Evolutionary conservation across 139 green algal genomes (phyloP), one percentile per base, ranked within the genome.

Genomic region (Chlamydomonas sp.): DNA sequence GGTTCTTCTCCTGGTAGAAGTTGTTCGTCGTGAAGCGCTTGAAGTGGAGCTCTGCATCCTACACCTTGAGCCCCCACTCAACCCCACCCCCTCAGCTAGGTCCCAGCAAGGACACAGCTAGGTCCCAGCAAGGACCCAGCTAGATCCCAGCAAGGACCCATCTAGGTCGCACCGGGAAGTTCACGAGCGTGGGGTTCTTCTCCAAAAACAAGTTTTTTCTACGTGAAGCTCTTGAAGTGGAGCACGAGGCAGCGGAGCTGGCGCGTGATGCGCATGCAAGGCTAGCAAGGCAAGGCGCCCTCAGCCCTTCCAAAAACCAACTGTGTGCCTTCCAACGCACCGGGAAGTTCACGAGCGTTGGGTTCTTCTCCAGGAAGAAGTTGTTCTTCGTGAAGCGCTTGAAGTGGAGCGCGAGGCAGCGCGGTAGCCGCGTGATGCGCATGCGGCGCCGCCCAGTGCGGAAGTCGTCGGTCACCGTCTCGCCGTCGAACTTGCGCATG

Each of bases 121-220:
- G n/a, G n/a, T n/a, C n/a, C n/a, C n/a, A n/a, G n/a, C n/a, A n/a
- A n/a, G n/a, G n/a, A n/a, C n/a, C n/a, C n/a, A n/a, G n/a, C n/a
- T n/a, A n/a, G n/a, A n/a, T n/a, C n/a, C n/a, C n/a, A n/a, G n/a
- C n/a, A n/a, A n/a, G n/a, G n/a, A n/a, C n/a, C n/a, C n/a, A n/a
- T n/a, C n/a, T n/a, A n/a, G n/a, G n/a, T n/a, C n/a, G n/a, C 63
- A 97, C 85, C 0, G 94, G 94, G 73, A 98, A 99, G 77, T 96
- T 98, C 29, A 99, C 94, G 54, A 98, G 89, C 58, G 93, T 98
- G 35, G 90, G 92, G 81, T 98, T 98, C 83, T 98, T 98, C 84
- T 97, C 91, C 22, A 83, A 35, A 68, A 90, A 92, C 58, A 93
- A 93, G 76, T 88, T 90, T 80, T 95, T 96, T 16, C 43, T 54